Evolutionary conservation across 352 stramenopile species (phyloP).

Genomic region (Phytopythium chamaehyphon): DNA sequence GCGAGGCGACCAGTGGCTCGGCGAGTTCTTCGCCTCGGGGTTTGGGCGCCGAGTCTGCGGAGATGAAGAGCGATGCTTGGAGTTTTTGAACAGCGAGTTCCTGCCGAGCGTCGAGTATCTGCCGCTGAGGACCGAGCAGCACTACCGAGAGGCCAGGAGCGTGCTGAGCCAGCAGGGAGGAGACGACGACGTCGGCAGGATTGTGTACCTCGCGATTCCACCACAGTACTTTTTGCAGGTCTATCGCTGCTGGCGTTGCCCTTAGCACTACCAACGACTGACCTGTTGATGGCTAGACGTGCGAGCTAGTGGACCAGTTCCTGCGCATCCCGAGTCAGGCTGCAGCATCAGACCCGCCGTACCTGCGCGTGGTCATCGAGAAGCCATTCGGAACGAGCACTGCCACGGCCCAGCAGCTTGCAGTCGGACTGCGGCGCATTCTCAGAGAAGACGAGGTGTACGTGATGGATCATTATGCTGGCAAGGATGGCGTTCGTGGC

Average conservation of each 20-base stretch:
- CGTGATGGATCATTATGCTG: constrained; percentile 88
- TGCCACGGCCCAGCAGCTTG: constrained; percentile 38
- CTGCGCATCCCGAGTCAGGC: constrained; percentile 14
- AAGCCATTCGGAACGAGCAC: constrained; percentile 77
- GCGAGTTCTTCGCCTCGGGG: constrained; percentile 25
- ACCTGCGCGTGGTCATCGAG: constrained; percentile 72
- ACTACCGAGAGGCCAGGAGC: constrained; percentile 26
- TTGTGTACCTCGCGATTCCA: constrained; percentile 82
- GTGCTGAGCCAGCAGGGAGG: constrained; percentile 7
- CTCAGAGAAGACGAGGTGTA: constrained; percentile 61
- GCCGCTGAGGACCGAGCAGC: constrained; percentile 23
- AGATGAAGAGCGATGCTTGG: constrained; percentile 9
- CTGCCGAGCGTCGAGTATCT: constrained; percentile 39
- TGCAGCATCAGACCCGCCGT: constrained; percentile 10
- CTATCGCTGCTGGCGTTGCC: not conserved
- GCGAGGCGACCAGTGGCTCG: constrained; percentile 26
- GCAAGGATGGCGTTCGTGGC: constrained; percentile 60
- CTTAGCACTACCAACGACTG: constrained; percentile 6
- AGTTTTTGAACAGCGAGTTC: constrained; percentile 34
- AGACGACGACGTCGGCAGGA: constrained; percentile 25
- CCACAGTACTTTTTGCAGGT: constrained; percentile 62
- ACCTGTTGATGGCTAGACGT: constrained; percentile 13
- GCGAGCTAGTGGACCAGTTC: constrained; percentile 26
- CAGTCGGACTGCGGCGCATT: constrained; percentile 26
- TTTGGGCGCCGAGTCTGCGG: constrained; percentile 40